A percentile compares a stretch with the other conserved stretches of the same genome.
phyloP scores from a whole-genome alignment of 1,284 basidiomycete species.

The Leccinum huronense region DNA sequence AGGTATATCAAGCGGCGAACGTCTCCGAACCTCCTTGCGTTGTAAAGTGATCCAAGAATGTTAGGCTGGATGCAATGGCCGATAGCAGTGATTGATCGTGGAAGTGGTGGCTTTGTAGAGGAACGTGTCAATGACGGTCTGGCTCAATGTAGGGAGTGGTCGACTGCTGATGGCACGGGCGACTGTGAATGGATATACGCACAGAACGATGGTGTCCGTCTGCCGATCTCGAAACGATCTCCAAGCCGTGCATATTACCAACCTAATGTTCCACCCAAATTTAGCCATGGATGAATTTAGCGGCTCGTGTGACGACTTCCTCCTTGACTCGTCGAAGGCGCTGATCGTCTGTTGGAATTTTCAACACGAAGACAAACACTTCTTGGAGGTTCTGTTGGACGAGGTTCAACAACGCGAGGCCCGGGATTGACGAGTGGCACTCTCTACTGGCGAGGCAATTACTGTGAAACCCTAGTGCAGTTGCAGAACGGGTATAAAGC shows the following conservation, averaged over 20 bases:
- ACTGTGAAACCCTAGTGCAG: conserved; percentile 63
- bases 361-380: conserved; percentile 56
- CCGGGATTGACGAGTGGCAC: conserved; percentile 73
- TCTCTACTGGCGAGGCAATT: conserved; percentile 68
- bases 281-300: conserved; percentile 75
- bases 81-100: conserved; percentile 71
- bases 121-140: conserved; percentile 63
- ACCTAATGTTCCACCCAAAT: conserved; percentile 82
- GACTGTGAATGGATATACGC: conserved; percentile 63
- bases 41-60: conserved; percentile 58
- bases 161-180: conserved; percentile 48
- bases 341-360: conserved; percentile 53
- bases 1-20: conserved; percentile 66
- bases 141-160: conserved; percentile 58
- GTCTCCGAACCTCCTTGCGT: conserved; percentile 65
- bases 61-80: conserved; percentile 60
- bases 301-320: conserved; percentile 75
- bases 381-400: conserved; percentile 76
- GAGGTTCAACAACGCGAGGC: conserved; percentile 72
- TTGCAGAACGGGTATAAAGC: conserved; percentile 80
- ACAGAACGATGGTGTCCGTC: conserved; percentile 65
- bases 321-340: conserved; percentile 72
- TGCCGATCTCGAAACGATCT: conserved; percentile 79
- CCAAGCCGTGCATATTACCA: conserved; percentile 81
- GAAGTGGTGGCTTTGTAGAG: conserved; percentile 70